Evolutionary conservation across 768 basidiomycete genomes (phyloP).

Genomic region (Hemileccinum impolitum): DNA sequence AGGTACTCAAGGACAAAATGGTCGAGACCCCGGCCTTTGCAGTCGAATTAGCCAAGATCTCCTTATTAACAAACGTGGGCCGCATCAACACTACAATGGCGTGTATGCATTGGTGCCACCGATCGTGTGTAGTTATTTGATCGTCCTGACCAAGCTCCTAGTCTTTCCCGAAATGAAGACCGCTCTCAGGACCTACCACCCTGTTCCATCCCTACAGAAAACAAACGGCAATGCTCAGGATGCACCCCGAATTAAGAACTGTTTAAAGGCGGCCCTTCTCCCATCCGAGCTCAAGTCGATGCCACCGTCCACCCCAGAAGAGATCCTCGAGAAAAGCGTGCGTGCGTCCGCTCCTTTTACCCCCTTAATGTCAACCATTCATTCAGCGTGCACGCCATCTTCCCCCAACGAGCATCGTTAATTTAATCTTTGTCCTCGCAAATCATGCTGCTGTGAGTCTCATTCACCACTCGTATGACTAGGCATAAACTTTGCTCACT

Average conservation of each 20-base stretch:
- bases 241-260: slow-evolving; percentile 89
- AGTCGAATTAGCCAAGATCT: slow-evolving; percentile 77
- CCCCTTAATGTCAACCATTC: not conserved
- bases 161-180: slow-evolving; percentile 96
- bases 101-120: slow-evolving; percentile 44
- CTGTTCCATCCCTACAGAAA: slow-evolving; percentile 83
- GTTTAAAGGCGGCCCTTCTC: slow-evolving; percentile 76
- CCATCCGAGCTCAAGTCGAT: slow-evolving; percentile 62
- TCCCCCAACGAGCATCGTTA: slow-evolving; percentile 84
- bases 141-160: slow-evolving; percentile 32
- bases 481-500: slow-evolving; percentile 8
- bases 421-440: slow-evolving; percentile 79
- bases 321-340: slow-evolving; percentile 67
- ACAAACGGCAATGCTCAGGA: slow-evolving; percentile 87
- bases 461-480: not conserved
- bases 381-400: slow-evolving; percentile 52
- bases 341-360: slow-evolving; percentile 22
- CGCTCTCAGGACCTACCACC: slow-evolving; percentile 83
- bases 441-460: slow-evolving; percentile 69
- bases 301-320: slow-evolving; percentile 71
- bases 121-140: slow-evolving; percentile 5
- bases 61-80: slow-evolving; percentile 84
- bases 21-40: slow-evolving; percentile 75
- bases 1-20: slow-evolving; percentile 87
- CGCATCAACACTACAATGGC: slow-evolving; percentile 93